Percentiles rank a stretch among this genome's conserved stretches.
Conservation (phyloP, 2,329 filamentous ascomycete species). For the Fusarium dimerum region DNA sequence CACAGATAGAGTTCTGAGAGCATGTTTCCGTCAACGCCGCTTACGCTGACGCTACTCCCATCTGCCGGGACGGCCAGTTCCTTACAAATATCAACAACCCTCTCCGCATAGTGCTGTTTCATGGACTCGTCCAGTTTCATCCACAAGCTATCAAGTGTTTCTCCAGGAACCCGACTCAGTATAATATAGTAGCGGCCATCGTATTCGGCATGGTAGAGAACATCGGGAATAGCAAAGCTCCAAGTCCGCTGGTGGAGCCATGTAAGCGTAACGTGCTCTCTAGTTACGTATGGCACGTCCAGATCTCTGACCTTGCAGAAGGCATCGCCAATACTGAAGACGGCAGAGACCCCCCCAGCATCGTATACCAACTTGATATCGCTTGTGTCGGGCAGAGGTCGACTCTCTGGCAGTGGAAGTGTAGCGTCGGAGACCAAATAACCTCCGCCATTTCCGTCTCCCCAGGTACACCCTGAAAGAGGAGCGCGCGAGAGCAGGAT, state of each 20-base stretch:
- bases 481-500: slow-evolving; percentile 5
- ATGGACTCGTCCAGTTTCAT: not conserved
- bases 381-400: not conserved
- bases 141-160: slow-evolving; percentile 17
- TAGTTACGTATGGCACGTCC: slow-evolving; percentile 2
- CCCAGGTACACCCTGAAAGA: not conserved
- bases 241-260: slow-evolving; percentile 8
- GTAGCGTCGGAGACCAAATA: slow-evolving; percentile 4
- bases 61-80: not conserved
- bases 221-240: slow-evolving; percentile 15
- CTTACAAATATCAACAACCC: not conserved
- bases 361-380: slow-evolving; percentile 9
- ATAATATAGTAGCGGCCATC: slow-evolving; percentile 29
- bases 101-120: not conserved
- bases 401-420: not conserved
- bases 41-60: slow-evolving; percentile 2
- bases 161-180: slow-evolving; percentile 23
- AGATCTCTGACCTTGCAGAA: slow-evolving; percentile 19
- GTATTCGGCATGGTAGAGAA: slow-evolving; percentile 22
- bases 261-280: slow-evolving; percentile 18
- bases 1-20: slow-evolving; percentile 11
- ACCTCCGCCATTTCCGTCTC: not conserved
- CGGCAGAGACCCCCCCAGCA: slow-evolving; percentile 7
- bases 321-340: slow-evolving; percentile 20
- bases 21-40: slow-evolving; percentile 18